Percentiles rank a stretch among this genome's conserved stretches.
These are phyloP conservation scores for Aureobasidium zeae DNA, from an alignment of 2,329 filamentous ascomycete species.

Conservation along the genomic window DNA sequence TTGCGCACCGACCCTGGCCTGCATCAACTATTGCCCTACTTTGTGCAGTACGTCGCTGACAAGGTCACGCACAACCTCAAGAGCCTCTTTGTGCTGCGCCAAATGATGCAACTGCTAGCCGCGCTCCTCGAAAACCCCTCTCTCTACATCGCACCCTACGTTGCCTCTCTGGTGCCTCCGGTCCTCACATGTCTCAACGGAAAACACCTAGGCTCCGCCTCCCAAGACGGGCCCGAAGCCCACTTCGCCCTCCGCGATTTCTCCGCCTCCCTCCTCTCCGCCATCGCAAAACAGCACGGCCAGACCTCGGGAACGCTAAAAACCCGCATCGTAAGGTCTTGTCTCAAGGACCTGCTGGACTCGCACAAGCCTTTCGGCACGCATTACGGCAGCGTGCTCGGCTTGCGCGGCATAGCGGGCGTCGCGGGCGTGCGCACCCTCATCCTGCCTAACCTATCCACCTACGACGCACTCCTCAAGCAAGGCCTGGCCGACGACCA, in stretches of 20 bases:
- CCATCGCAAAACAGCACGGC: conserved; percentile 72
- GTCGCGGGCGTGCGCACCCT: conserved; percentile 54
- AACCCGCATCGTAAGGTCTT: conserved; percentile 83
- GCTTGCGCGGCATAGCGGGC: conserved; percentile 68
- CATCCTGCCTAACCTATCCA: conserved; percentile 56
- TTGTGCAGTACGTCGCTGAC: conserved; percentile 89
- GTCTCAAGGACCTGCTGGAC: conserved; percentile 84
- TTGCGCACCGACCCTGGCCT: conserved; percentile 83
- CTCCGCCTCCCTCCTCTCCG: conserved; percentile 69
- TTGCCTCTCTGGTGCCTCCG: conserved; percentile 66
- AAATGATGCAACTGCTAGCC: conserved; percentile 84
- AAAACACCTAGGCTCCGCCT: conserved; percentile 59
- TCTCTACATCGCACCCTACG: conserved; percentile 64
- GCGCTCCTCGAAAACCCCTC: conserved; percentile 76
- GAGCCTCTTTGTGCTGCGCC: conserved; percentile 76
- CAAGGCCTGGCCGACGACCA: conserved; percentile 47
- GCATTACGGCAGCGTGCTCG: conserved; percentile 80
- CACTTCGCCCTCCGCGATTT: conserved; percentile 78
- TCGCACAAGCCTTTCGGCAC: conserved; percentile 72
- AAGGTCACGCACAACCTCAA: conserved; percentile 92
- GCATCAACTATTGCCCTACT: conserved; percentile 93
- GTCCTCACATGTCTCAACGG: conserved; percentile 86
- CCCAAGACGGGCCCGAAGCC: conserved; percentile 40
- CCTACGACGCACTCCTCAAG: conserved; percentile 53
- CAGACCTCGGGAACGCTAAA: conserved; percentile 72